Evolutionary conservation across 495 filamentous ascomycete species (phyloP).

Genomic region (Lasiosphaeria hispida): DNA sequence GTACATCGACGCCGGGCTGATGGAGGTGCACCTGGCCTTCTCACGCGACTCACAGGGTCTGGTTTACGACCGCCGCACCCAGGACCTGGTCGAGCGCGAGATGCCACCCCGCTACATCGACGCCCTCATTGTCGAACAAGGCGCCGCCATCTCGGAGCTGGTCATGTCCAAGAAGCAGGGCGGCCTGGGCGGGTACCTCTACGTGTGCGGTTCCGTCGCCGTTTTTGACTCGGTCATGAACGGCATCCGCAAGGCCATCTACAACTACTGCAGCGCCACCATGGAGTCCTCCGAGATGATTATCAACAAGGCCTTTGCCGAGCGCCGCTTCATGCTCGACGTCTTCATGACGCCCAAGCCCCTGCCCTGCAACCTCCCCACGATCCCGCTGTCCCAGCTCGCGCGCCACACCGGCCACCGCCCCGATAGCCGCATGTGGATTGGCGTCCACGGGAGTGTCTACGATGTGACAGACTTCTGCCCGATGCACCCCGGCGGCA

Average conservation of each 20-base stretch:
- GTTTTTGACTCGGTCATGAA: constrained; percentile 54
- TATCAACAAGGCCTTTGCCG: constrained; percentile 50
- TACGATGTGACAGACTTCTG: constrained; percentile 52
- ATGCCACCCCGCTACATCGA: constrained; percentile 53
- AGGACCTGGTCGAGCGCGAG: constrained; percentile 44
- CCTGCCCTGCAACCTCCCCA: constrained; percentile 46
- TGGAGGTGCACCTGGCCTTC: constrained; percentile 51
- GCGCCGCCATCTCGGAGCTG: constrained; percentile 46
- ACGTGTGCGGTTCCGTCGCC: constrained; percentile 52
- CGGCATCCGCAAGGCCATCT: constrained; percentile 50
- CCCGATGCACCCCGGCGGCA: constrained; percentile 50
- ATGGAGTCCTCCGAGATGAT: constrained; percentile 46
- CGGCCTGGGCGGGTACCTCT: constrained; percentile 50
- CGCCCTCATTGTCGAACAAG: constrained; percentile 47
- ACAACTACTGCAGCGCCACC: constrained; percentile 47
- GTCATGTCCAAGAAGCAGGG: constrained; percentile 54
- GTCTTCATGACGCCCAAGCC: constrained; percentile 55
- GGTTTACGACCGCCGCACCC: constrained; percentile 38
- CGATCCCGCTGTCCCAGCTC: constrained; percentile 48
- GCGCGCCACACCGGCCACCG: constrained; percentile 48
- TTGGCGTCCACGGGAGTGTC: constrained; percentile 48
- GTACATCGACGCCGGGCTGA: constrained; percentile 45
- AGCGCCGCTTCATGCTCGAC: constrained; percentile 53
- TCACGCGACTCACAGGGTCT: constrained; percentile 47
- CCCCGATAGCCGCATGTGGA: constrained; percentile 49